Evolutionary conservation across 2,329 filamentous ascomycete species (phyloP).

Genomic region (Neofusicoccum kwambonambiense): DNA sequence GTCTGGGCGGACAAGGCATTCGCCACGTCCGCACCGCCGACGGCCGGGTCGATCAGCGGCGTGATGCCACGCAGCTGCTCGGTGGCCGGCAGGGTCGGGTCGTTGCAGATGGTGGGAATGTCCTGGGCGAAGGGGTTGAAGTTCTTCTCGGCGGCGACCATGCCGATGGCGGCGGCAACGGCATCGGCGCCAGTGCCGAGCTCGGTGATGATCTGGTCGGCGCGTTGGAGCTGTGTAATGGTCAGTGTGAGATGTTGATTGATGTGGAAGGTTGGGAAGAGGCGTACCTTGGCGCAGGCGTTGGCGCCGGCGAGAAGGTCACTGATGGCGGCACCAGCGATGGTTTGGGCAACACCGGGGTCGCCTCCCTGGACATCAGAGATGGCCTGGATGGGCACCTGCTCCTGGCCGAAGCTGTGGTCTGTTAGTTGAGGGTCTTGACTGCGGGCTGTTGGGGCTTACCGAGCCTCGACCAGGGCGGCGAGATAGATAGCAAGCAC

Average conservation of each 20-base stretch:
- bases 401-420: slow-evolving; percentile 61
- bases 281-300: slow-evolving; percentile 61
- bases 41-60: slow-evolving; percentile 65
- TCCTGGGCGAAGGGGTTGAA: slow-evolving; percentile 65
- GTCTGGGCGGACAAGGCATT: slow-evolving; percentile 61
- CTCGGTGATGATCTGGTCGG: slow-evolving; percentile 62
- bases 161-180: slow-evolving; percentile 59
- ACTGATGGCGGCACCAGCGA: slow-evolving; percentile 61
- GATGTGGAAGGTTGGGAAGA: background rate
- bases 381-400: slow-evolving; percentile 57
- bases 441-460: background rate
- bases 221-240: slow-evolving; percentile 54
- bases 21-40: slow-evolving; percentile 55
- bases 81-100: slow-evolving; percentile 62
- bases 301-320: slow-evolving; percentile 64
- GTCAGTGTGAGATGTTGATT: slow-evolving; percentile 23
- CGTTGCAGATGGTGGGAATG: slow-evolving; percentile 63
- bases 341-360: slow-evolving; percentile 61
- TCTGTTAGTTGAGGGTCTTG: background rate
- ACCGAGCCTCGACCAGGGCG: slow-evolving; percentile 34
- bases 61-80: slow-evolving; percentile 63
- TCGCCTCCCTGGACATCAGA: slow-evolving; percentile 53
- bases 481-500: background rate
- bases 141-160: slow-evolving; percentile 70
- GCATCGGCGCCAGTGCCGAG: slow-evolving; percentile 62